A percentile compares a stretch with the other conserved stretches of the same genome.
Conservation (phyloP, 2,329 filamentous ascomycete genomes). For the Neonectria sp. region DNA sequence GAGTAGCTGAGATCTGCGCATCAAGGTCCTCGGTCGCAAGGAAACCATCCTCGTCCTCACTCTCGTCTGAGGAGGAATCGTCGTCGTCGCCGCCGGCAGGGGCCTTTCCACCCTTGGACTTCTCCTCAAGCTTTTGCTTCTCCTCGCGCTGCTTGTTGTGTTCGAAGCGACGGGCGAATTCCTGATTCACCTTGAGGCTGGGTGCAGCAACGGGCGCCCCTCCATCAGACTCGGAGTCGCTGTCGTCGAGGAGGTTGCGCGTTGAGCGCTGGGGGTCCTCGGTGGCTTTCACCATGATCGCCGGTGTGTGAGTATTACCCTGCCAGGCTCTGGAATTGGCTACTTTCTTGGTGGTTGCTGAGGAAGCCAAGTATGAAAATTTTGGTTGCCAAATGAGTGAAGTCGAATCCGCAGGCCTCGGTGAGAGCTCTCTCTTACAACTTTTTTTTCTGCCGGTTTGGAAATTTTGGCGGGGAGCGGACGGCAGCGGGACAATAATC, state of each 20-base stretch:
- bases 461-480: constrained; percentile 54
- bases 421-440: constrained; percentile 38
- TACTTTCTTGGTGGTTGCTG: background rate
- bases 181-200: constrained; percentile 87
- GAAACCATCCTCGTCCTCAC: constrained; percentile 92
- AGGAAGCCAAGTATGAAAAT: constrained; percentile 2
- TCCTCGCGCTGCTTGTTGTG: constrained; percentile 98
- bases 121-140: constrained; percentile 86
- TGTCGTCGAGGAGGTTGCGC: constrained; percentile 70
- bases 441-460: constrained; percentile 49
- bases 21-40: constrained; percentile 90
- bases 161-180: constrained; percentile 91
- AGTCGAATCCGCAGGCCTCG: constrained; percentile 23
- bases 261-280: constrained; percentile 57
- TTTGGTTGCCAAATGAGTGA: constrained; percentile 6
- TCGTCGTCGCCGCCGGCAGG: constrained; percentile 62
- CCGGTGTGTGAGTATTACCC: background rate
- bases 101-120: constrained; percentile 70
- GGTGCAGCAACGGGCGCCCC: constrained; percentile 56
- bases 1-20: constrained; percentile 86
- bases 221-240: constrained; percentile 64
- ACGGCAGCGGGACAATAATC: constrained; percentile 34
- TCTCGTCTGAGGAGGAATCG: constrained; percentile 81
- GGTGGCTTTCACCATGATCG: constrained; percentile 38
- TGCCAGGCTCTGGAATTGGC: background rate